Percentiles rank a stretch among this genome's conserved stretches.
Evolutionary conservation across 805 yeast species (phyloP).

Genomic region (Monosporozyma servazzii): DNA sequence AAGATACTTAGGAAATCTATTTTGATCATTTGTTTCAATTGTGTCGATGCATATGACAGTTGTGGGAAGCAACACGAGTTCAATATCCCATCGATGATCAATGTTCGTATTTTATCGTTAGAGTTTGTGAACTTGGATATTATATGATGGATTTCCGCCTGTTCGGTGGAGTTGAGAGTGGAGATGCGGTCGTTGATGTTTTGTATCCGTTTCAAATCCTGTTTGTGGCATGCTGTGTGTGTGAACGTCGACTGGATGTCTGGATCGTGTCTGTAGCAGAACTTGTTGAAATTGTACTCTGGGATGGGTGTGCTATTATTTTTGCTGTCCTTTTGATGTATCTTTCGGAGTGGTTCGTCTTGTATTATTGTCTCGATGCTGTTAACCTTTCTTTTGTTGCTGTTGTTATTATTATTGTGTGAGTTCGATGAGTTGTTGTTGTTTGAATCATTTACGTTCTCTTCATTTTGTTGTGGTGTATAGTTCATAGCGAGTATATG

Average conservation of each 20-base stretch:
- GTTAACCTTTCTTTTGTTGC: not conserved
- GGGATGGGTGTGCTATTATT: slow-evolving; percentile 12
- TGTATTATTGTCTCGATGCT: not conserved
- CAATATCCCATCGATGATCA: slow-evolving; percentile 74
- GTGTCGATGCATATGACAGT: slow-evolving; percentile 73
- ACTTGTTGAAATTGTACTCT: slow-evolving; percentile 49
- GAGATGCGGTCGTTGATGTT: slow-evolving; percentile 26
- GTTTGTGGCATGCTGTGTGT: slow-evolving; percentile 21
- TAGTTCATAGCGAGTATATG: no score
- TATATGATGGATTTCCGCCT: slow-evolving; percentile 67
- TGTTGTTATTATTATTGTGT: no score
- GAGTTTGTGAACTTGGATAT: slow-evolving; percentile 68
- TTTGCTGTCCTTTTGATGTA: not conserved
- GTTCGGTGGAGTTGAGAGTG: slow-evolving; percentile 52
- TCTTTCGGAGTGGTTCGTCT: not conserved
- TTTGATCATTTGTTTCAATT: slow-evolving; percentile 67
- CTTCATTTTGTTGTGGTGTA: no score
- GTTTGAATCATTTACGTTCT: no score
- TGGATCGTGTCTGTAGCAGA: slow-evolving; percentile 91
- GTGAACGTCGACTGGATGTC: slow-evolving; percentile 49
- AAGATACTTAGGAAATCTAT: slow-evolving; percentile 81
- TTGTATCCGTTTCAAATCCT: slow-evolving; percentile 17
- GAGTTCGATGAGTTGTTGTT: no score
- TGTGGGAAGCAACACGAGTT: slow-evolving; percentile 94
- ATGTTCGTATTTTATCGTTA: slow-evolving; percentile 66